Conservation (phyloP, 345 rosid species). For the Eucalyptus melliodora region DNA sequence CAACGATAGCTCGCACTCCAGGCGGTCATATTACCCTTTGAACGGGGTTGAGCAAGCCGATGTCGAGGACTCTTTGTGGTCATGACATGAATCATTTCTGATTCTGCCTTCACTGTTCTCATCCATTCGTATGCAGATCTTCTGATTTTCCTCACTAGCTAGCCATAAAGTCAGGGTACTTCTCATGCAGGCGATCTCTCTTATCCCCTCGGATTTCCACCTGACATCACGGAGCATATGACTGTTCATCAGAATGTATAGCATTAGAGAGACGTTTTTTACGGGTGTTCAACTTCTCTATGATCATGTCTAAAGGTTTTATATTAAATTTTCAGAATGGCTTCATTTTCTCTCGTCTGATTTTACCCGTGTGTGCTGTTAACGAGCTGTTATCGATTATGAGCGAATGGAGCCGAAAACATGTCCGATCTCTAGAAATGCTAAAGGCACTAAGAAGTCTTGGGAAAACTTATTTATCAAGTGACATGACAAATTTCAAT, state of each 20-base stretch:
- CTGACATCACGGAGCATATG: neutral
- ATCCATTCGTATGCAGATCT: neutral
- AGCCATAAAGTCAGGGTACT: neutral
- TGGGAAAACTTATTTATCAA: neutral
- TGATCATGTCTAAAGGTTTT: neutral
- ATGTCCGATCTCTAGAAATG: neutral
- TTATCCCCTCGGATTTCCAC: neutral
- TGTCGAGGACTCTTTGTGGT: slow-evolving; percentile 27
- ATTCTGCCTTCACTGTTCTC: neutral
- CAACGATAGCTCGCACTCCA: neutral
- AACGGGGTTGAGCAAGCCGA: slow-evolving; percentile 15
- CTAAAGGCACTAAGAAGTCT: neutral
- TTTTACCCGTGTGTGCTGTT: neutral
- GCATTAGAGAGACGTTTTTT: neutral
- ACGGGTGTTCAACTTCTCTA: neutral
- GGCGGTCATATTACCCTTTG: slow-evolving; percentile 1
- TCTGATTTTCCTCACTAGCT: neutral
- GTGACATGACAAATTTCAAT: neutral
- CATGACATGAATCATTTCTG: neutral
- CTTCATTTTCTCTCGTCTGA: neutral
- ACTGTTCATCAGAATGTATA: neutral
- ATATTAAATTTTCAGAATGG: neutral
- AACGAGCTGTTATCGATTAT: neutral
- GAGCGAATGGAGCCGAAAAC: neutral
- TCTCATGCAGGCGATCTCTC: neutral